A percentile compares a stretch with the other conserved stretches of the same genome.
Evolutionary conservation across 2,329 filamentous ascomycete genomes (phyloP).

Genomic region (Neofusicoccum sp.): DNA sequence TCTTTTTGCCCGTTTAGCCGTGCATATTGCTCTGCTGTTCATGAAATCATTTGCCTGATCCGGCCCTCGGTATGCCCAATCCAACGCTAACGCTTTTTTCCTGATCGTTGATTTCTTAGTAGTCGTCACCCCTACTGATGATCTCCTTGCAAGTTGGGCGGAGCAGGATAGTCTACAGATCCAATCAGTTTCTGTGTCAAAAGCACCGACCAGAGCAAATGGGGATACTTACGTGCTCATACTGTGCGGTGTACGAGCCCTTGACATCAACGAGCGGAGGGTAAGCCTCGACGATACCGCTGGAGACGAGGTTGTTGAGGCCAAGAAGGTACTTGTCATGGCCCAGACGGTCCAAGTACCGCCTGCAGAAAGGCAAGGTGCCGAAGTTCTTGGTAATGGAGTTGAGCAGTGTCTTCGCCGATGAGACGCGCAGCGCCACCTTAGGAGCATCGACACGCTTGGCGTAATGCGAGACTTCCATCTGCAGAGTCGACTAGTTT

Average conservation of each 20-base stretch:
- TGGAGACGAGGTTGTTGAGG: slow-evolving; percentile 81
- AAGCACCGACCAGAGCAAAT: no score
- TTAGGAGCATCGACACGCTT: slow-evolving; percentile 72
- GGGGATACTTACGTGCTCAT: slow-evolving; percentile 75
- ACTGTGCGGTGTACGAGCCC: slow-evolving; percentile 93
- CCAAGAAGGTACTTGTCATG: slow-evolving; percentile 93
- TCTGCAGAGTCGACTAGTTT: slow-evolving; percentile 26
- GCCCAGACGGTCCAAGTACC: slow-evolving; percentile 89
- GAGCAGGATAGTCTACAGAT: slow-evolving; percentile 69
- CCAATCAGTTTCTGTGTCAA: neutral
- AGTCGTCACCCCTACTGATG: slow-evolving; percentile 83
- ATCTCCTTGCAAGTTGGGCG: slow-evolving; percentile 71
- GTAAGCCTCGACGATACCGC: slow-evolving; percentile 86
- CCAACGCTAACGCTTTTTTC: neutral
- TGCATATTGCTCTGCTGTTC: neutral
- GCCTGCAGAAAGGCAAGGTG: slow-evolving; percentile 85
- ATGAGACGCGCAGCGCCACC: slow-evolving; percentile 74
- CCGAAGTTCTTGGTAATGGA: slow-evolving; percentile 97
- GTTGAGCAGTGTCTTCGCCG: slow-evolving; percentile 81
- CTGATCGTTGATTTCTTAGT: slow-evolving; percentile 50
- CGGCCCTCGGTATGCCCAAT: neutral
- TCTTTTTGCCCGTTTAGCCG: neutral
- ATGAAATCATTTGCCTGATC: neutral
- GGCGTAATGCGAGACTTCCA: slow-evolving; percentile 88
- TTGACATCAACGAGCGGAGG: slow-evolving; percentile 89